Evolutionary conservation across 2,329 filamentous ascomycete species (phyloP).

Genomic region (Ceratocystis destructans): DNA sequence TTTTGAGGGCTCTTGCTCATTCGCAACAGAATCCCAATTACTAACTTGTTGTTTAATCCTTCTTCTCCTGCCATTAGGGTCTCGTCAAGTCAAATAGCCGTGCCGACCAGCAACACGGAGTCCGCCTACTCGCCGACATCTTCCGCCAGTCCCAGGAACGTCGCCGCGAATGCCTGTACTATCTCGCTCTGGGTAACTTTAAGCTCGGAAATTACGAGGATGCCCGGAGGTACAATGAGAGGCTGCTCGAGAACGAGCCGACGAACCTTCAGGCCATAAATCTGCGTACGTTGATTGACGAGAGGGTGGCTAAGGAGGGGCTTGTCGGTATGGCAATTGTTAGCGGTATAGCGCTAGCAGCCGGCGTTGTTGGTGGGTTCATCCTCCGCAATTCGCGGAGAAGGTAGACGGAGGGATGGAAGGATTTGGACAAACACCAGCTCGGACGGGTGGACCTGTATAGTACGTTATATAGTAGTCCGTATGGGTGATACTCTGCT

Average conservation of each 20-base stretch:
- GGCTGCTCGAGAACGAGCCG: constrained; percentile 80
- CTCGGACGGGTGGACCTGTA: not conserved
- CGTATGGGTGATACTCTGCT: not conserved
- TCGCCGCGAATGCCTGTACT: constrained; percentile 94
- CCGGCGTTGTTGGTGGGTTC: constrained; percentile 82
- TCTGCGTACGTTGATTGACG: constrained; percentile 76
- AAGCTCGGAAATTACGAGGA: constrained; percentile 97
- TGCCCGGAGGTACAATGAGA: constrained; percentile 85
- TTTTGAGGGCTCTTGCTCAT: not conserved
- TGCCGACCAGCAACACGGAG: constrained; percentile 81
- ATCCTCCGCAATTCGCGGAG: constrained; percentile 63
- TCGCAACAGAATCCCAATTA: not conserved
- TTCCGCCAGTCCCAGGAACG: constrained; percentile 88
- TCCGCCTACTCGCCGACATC: constrained; percentile 87
- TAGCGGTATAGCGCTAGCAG: constrained; percentile 80
- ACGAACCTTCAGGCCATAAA: constrained; percentile 82
- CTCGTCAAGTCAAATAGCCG: constrained; percentile 84
- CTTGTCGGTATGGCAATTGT: constrained; percentile 90
- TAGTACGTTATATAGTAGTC: not conserved
- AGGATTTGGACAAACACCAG: not conserved
- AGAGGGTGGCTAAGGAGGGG: constrained; percentile 90
- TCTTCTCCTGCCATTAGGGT: constrained; percentile 41
- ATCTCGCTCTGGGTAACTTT: constrained; percentile 92
- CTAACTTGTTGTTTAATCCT: not conserved
- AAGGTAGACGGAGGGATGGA: constrained; percentile 27